Evolutionary conservation across 352 stramenopile genomes (phyloP), one percentile per base, ranked within the genome.

Genomic region (Phytophthora nicotianae): DNA sequence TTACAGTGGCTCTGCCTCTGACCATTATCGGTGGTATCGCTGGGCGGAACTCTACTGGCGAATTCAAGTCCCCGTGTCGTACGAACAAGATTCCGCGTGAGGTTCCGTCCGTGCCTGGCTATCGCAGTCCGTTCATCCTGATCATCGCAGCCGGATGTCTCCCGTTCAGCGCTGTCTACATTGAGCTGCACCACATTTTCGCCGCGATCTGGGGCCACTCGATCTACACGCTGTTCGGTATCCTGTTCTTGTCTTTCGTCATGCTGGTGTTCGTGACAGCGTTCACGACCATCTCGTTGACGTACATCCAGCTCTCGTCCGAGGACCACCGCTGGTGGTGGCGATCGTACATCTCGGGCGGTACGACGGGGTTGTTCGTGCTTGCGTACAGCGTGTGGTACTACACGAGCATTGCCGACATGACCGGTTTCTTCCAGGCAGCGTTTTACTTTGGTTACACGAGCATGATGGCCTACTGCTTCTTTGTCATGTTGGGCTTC

Each of bases 371-470:
- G 16, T 60, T 98, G 11, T 99, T 99, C 62, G 96, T 99, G 48
- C 97, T 98, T 65, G 74, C 69, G 14, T 99, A 99, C 75, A 98
- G 90, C 11, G 90, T 99, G 60, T 98, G 95, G 77, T 98, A 97
- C 81, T 98, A 97, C 75, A 98, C 95, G 58, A 91, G 88, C 50
- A 83, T 97, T 33, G 98, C 90, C 49, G 83, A 84, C 50, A 99
- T 99, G 96, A 95, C 79, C 49, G 97, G 97, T 16, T 88, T 98
- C 51, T 90, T 99, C 51, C 96, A 99, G 73, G 83, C 83, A 3
- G 96, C 90, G 23, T 99, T 98, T 71, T 99, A 97, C 85, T 99
- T 99, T 77, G 97, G 96, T 55, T 99, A 99, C 88, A 98, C 98
- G 83, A 83, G 89, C 32, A 91, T 99, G 64, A 91, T 98, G 59